These are phyloP conservation scores for Talaromyces albobiverticillius DNA, from an alignment of 2,329 filamentous ascomycete species.

Conservation along the genomic window DNA sequence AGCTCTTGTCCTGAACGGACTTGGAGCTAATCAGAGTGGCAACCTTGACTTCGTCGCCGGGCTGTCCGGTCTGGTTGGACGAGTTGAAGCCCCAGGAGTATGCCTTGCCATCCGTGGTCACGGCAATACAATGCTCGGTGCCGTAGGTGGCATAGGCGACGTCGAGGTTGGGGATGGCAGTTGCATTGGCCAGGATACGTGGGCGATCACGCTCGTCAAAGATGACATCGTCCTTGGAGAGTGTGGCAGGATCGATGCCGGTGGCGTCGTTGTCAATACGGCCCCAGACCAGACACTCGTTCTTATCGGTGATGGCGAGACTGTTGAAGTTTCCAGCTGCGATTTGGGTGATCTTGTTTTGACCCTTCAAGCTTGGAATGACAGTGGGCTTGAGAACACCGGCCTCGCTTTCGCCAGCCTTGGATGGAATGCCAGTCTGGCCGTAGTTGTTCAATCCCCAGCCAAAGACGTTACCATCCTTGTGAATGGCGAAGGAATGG, in stretches of 20 bases:
- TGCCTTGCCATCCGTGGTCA: constrained; percentile 66
- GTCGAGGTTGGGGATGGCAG: constrained; percentile 18
- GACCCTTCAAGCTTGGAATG: constrained; percentile 58
- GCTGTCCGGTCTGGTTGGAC: constrained; percentile 77
- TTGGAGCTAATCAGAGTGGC: constrained; percentile 83
- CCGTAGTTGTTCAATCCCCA: constrained; percentile 85
- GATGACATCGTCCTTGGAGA: constrained; percentile 54
- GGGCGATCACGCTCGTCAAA: constrained; percentile 60
- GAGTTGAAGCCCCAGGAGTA: constrained; percentile 79
- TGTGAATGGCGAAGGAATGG: constrained; percentile 71
- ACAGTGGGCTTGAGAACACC: constrained; percentile 65
- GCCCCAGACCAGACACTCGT: constrained; percentile 55
- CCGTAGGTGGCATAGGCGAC: constrained; percentile 60
- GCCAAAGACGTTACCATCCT: constrained; percentile 64
- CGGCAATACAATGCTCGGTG: constrained; percentile 70
- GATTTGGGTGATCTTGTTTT: constrained; percentile 60
- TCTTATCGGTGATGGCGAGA: constrained; percentile 49
- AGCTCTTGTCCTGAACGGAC: constrained; percentile 69
- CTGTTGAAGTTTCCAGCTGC: constrained; percentile 72
- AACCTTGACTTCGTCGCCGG: constrained; percentile 69
- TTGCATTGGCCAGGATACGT: constrained; percentile 58
- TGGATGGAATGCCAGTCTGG: constrained; percentile 64
- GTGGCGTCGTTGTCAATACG: constrained; percentile 54
- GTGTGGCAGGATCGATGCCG: constrained; percentile 51
- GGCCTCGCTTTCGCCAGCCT: constrained; percentile 62